These are phyloP conservation scores for Bidens hawaiensis DNA, from an alignment of 140 eudicot genomes.

Conservation along the genomic window DNA sequence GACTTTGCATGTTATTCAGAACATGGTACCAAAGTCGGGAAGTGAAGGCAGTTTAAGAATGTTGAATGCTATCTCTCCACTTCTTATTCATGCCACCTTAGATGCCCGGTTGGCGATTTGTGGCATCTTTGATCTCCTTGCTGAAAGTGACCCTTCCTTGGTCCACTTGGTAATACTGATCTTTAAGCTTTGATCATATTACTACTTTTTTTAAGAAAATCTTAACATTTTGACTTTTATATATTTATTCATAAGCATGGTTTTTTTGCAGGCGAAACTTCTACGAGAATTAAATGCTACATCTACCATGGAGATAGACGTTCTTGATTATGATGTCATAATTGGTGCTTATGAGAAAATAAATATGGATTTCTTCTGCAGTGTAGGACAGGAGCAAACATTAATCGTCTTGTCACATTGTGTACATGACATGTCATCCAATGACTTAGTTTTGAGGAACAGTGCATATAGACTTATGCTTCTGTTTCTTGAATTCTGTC, in stretches of 20 bases:
- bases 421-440: conserved; percentile 82
- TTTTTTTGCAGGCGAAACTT: conserved; percentile 58
- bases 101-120: conserved; percentile 60
- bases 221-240: conserved; percentile 6
- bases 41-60: conserved; percentile 37
- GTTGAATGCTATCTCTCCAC: conserved; percentile 52
- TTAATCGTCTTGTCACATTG: conserved; percentile 67
- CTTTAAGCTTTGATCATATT: not conserved
- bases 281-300: conserved; percentile 67
- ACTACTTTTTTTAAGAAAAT: not conserved
- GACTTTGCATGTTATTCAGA: conserved; percentile 50
- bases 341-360: conserved; percentile 65
- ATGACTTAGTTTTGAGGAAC: conserved; percentile 67
- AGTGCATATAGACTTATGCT: conserved; percentile 63
- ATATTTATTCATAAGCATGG: not conserved
- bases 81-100: conserved; percentile 56
- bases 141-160: conserved; percentile 51
- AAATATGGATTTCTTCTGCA: conserved; percentile 43
- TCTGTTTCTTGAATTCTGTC: conserved; percentile 57
- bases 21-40: conserved; percentile 45
- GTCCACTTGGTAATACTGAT: conserved; percentile 43
- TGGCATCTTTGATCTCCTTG: conserved; percentile 56
- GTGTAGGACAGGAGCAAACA: conserved; percentile 49
- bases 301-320: conserved; percentile 60
- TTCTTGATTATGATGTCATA: conserved; percentile 72